Conservation (phyloP, 2,329 filamentous ascomycete genomes). For the Pestalotiopsis fici region DNA sequence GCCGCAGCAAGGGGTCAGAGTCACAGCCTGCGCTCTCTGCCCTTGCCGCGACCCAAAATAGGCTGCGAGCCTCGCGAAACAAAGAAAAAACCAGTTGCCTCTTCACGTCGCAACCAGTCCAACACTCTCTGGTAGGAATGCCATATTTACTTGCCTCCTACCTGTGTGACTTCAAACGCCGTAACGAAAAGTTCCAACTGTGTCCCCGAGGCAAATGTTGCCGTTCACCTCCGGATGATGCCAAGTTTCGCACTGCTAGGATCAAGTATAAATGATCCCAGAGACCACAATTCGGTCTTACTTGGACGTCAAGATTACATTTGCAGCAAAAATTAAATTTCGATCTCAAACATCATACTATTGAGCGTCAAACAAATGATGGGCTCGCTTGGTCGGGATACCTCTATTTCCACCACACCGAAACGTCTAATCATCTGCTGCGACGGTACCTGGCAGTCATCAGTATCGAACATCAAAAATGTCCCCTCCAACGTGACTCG, state of each 20-base stretch:
- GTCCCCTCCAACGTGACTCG: conserved; percentile 24
- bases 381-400: neutral
- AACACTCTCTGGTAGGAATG: neutral
- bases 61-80: neutral
- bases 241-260: neutral
- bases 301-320: neutral
- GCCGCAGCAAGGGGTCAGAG: neutral
- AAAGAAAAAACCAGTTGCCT: neutral
- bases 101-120: neutral
- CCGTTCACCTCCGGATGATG: neutral
- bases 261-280: neutral
- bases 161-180: neutral
- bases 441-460: conserved; percentile 21
- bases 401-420: neutral
- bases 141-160: neutral
- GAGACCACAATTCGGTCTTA: neutral
- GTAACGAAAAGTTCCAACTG: neutral
- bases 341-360: neutral
- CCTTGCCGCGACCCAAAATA: neutral
- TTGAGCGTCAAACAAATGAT: neutral
- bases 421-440: conserved; percentile 16
- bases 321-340: neutral
- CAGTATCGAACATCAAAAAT: conserved; percentile 17
- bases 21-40: neutral
- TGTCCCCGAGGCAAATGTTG: neutral